These are phyloP conservation scores for Striga asiatica DNA, from an alignment of 257 asterid genomes.

Conservation along the genomic window DNA sequence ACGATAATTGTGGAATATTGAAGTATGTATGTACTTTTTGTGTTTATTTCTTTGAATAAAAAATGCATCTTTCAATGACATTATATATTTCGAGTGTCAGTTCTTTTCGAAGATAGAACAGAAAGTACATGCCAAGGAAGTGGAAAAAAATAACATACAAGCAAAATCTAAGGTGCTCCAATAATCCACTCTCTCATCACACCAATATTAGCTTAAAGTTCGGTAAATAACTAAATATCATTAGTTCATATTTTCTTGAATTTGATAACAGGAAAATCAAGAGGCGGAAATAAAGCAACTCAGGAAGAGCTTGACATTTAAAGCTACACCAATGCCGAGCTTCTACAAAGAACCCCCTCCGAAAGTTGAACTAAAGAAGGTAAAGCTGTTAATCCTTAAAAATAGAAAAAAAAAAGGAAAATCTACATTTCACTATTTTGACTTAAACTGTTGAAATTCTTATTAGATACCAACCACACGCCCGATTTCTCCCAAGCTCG, in stretches of 20 bases:
- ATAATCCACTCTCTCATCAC: background rate
- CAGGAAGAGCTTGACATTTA: conserved; percentile 67
- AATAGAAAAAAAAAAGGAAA: background rate
- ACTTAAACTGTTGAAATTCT: background rate
- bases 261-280: conserved; percentile 45
- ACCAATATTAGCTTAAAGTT: too few species aligned
- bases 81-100: conserved; percentile 26
- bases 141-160: conserved; percentile 46
- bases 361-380: conserved; percentile 73
- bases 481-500: conserved; percentile 74
- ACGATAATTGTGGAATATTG: background rate
- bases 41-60: background rate
- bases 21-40: background rate
- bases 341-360: conserved; percentile 88
- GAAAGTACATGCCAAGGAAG: conserved; percentile 75
- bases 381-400: too few species aligned
- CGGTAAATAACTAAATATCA: background rate
- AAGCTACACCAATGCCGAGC: conserved; percentile 87
- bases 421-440: background rate
- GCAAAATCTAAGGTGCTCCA: conserved; percentile 66
- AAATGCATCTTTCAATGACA: background rate
- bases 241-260: background rate
- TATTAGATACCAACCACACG: conserved; percentile 70
- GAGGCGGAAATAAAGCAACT: conserved; percentile 76
- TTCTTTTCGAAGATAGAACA: conserved; percentile 81